These are phyloP conservation scores for Pinus taeda DNA, from an alignment of 75 land plant species.

Conservation along the genomic window DNA sequence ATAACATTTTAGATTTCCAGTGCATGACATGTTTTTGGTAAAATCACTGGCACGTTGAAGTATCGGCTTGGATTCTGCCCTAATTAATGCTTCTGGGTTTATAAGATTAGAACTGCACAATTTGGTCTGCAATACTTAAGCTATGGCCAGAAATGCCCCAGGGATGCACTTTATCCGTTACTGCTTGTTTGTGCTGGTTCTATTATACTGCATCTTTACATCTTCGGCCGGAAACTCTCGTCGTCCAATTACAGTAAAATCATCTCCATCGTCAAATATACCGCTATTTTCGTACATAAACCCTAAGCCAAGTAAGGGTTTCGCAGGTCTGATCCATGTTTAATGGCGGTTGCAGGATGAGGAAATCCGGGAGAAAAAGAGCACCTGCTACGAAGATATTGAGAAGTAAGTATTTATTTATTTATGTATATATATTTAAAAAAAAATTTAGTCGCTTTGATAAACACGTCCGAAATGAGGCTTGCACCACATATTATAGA, in stretches of 20 bases:
- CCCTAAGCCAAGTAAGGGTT: neutral
- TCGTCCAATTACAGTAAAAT: conserved; percentile 31
- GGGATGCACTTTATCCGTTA: neutral
- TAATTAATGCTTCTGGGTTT: no score
- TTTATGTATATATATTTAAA: conserved; percentile 3
- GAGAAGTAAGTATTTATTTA: conserved; percentile 45
- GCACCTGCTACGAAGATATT: conserved; percentile 64
- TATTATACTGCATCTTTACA: neutral
- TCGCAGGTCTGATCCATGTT: neutral
- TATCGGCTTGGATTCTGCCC: no score
- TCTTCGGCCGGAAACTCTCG: conserved; percentile 17
- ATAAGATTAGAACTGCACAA: no score
- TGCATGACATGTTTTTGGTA: no score
- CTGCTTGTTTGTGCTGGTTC: neutral
- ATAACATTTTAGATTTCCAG: no score
- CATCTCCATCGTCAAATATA: neutral
- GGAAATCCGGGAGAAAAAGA: conserved; percentile 53
- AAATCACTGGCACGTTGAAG: no score
- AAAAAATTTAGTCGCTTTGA: no score
- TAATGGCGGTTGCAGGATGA: conserved; percentile 33
- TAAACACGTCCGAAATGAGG: no score
- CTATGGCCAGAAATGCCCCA: neutral
- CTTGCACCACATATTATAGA: no score
- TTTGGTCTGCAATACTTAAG: neutral
- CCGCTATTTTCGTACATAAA: neutral